Evolutionary conservation across 2,329 filamentous ascomycete genomes (phyloP).

Genomic region (Nannizziopsis barbatae): DNA sequence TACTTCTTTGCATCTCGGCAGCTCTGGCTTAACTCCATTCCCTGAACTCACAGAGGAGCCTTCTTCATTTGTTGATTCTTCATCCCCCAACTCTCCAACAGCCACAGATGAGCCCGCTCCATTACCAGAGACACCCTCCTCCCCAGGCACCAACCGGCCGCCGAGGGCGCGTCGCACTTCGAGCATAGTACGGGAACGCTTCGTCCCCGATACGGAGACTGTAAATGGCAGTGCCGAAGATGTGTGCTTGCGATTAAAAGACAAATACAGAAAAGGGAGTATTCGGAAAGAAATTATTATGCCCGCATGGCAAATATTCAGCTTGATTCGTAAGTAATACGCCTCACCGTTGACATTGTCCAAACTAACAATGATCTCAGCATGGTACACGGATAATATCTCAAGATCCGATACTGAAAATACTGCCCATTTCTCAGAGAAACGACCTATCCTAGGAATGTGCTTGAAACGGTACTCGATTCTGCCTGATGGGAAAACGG

Average conservation of each 20-base stretch:
- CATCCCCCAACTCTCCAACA: conserved; percentile 18
- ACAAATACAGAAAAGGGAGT: conserved; percentile 17
- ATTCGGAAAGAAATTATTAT: conserved; percentile 75
- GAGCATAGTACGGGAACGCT: conserved; percentile 37
- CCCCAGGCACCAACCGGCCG: conserved; percentile 10
- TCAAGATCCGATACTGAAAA: conserved; percentile 64
- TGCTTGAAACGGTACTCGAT: conserved; percentile 85
- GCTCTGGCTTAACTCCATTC: background rate
- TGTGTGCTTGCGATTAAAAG: background rate
- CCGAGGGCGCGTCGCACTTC: conserved; percentile 17
- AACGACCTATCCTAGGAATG: conserved; percentile 77
- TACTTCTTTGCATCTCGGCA: conserved; percentile 12
- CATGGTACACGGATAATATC: conserved; percentile 69
- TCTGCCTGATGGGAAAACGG: conserved; percentile 55
- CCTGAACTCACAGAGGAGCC: conserved; percentile 3
- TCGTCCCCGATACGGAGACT: conserved; percentile 36
- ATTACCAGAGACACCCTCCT: conserved; percentile 20
- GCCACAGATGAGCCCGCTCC: conserved; percentile 21
- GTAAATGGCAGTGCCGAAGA: conserved; percentile 12
- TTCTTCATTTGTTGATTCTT: conserved; percentile 18
- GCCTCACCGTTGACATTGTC: conserved; percentile 6
- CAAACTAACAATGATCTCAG: conserved; percentile 41
- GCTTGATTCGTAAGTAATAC: conserved; percentile 64
- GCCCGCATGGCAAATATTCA: conserved; percentile 96
- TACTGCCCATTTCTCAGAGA: conserved; percentile 72